Evolutionary conservation across 495 filamentous ascomycete genomes (phyloP).

Genomic region (Peziza echinospora): DNA sequence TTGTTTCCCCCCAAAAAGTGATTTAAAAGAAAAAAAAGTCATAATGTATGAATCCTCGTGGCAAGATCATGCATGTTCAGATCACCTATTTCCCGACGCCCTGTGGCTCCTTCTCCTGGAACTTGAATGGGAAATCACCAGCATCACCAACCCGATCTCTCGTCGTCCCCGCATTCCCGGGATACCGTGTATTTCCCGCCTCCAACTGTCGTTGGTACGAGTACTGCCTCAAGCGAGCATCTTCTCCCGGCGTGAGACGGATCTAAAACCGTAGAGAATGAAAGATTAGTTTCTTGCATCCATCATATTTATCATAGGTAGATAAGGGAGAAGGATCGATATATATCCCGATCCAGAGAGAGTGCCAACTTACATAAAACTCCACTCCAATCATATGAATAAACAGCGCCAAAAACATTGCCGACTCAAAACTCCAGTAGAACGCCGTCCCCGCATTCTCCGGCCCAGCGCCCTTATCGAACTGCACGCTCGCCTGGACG

Average conservation of each 20-base stretch:
- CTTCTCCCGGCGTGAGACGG: slow-evolving; percentile 28
- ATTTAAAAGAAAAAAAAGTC: no score
- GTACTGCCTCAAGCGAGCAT: slow-evolving; percentile 25
- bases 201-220: slow-evolving; percentile 32
- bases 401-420: slow-evolving; percentile 25
- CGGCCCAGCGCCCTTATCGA: slow-evolving; percentile 13
- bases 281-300: no score
- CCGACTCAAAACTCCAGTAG: slow-evolving; percentile 24
- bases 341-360: no score
- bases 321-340: no score
- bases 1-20: no score
- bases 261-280: slow-evolving; percentile 16
- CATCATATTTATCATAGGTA: no score
- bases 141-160: slow-evolving; percentile 27
- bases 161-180: slow-evolving; percentile 28
- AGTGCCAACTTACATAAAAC: slow-evolving; percentile 23
- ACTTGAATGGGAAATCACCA: neutral
- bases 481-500: slow-evolving; percentile 19
- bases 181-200: slow-evolving; percentile 24
- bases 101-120: neutral
- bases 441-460: slow-evolving; percentile 22
- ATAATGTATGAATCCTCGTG: no score
- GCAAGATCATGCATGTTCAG: no score
- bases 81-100: no score
- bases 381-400: slow-evolving; percentile 28